A percentile compares a stretch with the other conserved stretches of the same genome.
Conservation (phyloP, 352 stramenopile species). For the Phytophthora colocasiae region DNA sequence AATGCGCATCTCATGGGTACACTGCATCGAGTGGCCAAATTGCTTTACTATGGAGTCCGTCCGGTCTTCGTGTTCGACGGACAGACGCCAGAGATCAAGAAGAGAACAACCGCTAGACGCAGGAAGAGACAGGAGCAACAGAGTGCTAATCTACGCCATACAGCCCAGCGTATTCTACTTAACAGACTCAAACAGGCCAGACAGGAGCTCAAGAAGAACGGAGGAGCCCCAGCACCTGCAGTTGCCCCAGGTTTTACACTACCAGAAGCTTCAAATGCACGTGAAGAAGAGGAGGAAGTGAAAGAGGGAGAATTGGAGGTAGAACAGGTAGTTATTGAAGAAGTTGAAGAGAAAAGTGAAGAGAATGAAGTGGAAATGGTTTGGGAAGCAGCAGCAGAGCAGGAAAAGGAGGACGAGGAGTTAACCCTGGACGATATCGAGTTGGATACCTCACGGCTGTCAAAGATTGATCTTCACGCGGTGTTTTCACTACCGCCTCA, state of each 20-base stretch:
- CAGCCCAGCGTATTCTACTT: constrained; percentile 95
- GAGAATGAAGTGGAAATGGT: constrained; percentile 20
- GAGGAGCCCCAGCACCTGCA: constrained; percentile 43
- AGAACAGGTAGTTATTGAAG: constrained; percentile 7
- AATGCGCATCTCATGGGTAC: constrained; percentile 92
- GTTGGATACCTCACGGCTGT: constrained; percentile 60
- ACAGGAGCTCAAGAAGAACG: constrained; percentile 72
- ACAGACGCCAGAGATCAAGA: constrained; percentile 81
- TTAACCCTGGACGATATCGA: constrained; percentile 72
- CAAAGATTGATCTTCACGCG: constrained; percentile 82
- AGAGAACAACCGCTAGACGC: constrained; percentile 74
- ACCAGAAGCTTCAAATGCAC: constrained; percentile 27
- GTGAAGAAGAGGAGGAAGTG: constrained; percentile 5
- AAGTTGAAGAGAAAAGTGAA: constrained; percentile 17
- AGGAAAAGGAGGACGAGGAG: constrained; percentile 35
- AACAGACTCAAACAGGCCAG: constrained; percentile 82
- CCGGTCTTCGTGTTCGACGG: constrained; percentile 99
- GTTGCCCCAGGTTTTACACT: constrained; percentile 69
- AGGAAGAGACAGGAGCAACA: constrained; percentile 75
- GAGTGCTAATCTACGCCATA: constrained; percentile 88
- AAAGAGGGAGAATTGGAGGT: background rate
- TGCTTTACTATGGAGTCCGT: constrained; percentile 96
- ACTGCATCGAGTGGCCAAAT: constrained; percentile 93
- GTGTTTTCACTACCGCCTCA: constrained; percentile 91
- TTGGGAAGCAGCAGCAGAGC: constrained; percentile 32